These are phyloP conservation scores for Handroanthus guayacan DNA, from an alignment of 257 asterid genomes.

Conservation along the genomic window DNA sequence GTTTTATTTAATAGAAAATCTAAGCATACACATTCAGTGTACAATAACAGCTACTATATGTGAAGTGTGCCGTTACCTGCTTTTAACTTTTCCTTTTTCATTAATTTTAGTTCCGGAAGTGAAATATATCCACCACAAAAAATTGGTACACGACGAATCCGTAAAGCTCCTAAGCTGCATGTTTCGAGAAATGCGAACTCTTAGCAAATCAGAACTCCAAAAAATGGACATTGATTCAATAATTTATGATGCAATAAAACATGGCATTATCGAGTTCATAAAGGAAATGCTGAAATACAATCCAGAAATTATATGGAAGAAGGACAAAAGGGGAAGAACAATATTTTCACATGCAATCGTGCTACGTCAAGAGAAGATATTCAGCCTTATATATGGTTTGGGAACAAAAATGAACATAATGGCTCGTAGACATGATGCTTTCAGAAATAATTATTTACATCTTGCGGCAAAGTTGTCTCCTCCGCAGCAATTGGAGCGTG, in stretches of 20 bases:
- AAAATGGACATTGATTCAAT: conserved; percentile 48
- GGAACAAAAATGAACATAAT: conserved; percentile 40
- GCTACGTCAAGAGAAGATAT: conserved; percentile 44
- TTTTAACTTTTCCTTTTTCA: too few species aligned
- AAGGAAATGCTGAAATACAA: conserved; percentile 23
- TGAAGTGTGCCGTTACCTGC: not conserved
- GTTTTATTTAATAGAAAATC: too few species aligned
- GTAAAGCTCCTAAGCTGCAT: conserved; percentile 37
- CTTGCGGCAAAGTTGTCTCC: conserved; percentile 47
- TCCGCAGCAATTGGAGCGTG: conserved; percentile 32
- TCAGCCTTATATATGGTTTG: conserved; percentile 29
- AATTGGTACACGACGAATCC: conserved; percentile 44
- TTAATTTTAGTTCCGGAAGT: conserved; percentile 46
- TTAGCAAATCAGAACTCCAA: conserved; percentile 36
- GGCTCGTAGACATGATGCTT: conserved; percentile 38
- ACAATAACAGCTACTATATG: too few species aligned
- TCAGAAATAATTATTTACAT: conserved; percentile 41
- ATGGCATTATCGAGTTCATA: conserved; percentile 39
- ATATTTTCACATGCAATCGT: conserved; percentile 43
- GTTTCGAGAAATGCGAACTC: conserved; percentile 35
- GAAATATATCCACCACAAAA: conserved; percentile 41
- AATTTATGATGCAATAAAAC: conserved; percentile 47
- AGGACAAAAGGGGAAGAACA: conserved; percentile 40
- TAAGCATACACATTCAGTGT: too few species aligned
- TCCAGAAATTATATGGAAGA: conserved; percentile 41